Base-by-base conservation (phyloP, 2,329 filamentous ascomycete genomes). In the Curvularia eragrostidis region DNA sequence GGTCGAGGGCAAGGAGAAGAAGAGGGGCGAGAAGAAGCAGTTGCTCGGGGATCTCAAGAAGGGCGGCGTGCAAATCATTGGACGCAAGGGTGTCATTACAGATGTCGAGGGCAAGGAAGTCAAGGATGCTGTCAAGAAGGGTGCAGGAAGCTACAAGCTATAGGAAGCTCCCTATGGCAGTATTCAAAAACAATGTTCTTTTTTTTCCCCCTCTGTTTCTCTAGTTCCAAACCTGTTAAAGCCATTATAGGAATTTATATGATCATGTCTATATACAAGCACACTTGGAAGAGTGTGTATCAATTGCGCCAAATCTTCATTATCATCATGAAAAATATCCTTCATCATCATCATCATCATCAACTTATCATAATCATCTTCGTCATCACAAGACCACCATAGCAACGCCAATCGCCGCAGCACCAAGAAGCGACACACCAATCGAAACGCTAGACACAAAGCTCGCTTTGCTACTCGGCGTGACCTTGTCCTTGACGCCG, bases 31-130 rank as follows among this genome's bases (percentile, higher is more conserved):
- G 51, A 84, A 82, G 70, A 82, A 84, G 62, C 79, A 82, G 50
- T 82, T 91, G 39, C 74, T 91, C 53, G 85, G 85, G 1, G 86
- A 89, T 56, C 80, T 94, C 72, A 91, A 89, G 81, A 91, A 90
- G 84, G 93, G 91, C 51, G 91, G 91, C 59, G 94, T 97, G 68
- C 94, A 90, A 83, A 86, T 98, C 59, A 95, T 97, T 79, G 93
- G 93, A 62, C 91, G 90, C 79, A 93, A 91, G 82, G 94, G 94
- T 51, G 89, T 93, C 76, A 80, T 97, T 53, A 89, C 89, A 18
- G 90, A 96, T 78, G 85, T 97, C 32, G 88, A 95, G 66, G 93
- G 93, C 28, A 91, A 90, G 71, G 89, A 91, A 80, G 84, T 89
- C 18, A 79, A 67, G 58, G 73, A 74, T 36, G 63, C 46, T 15